These are phyloP conservation scores for Myrica gale DNA, from an alignment of 306 rosid genomes.

Conservation along the genomic window DNA sequence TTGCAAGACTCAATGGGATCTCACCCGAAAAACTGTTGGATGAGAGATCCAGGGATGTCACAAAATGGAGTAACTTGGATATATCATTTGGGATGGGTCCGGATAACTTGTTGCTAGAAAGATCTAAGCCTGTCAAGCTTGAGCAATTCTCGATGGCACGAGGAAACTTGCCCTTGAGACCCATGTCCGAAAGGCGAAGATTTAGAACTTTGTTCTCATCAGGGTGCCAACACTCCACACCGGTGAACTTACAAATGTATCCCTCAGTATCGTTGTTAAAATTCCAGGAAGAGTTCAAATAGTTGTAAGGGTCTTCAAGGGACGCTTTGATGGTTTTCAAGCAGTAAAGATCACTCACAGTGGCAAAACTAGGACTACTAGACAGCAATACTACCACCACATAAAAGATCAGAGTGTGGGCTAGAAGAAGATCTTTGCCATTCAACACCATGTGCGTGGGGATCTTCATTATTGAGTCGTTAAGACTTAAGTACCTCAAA, in stretches of 20 bases:
- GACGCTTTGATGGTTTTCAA: constrained; percentile 42
- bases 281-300: constrained; percentile 58
- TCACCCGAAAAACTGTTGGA: constrained; percentile 62
- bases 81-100: constrained; percentile 61
- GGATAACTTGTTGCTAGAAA: constrained; percentile 55
- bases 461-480: background rate
- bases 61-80: background rate
- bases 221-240: constrained; percentile 91
- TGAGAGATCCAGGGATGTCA: constrained; percentile 67
- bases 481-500: background rate
- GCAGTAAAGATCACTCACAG: constrained; percentile 58
- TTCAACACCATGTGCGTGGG: constrained; percentile 29
- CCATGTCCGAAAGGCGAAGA: constrained; percentile 57
- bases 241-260: constrained; percentile 59
- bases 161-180: constrained; percentile 79
- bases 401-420: background rate
- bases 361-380: constrained; percentile 45
- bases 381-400: constrained; percentile 37
- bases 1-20: constrained; percentile 47
- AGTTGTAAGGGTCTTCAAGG: constrained; percentile 53
- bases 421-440: constrained; percentile 31
- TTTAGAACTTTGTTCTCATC: constrained; percentile 72
- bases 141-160: constrained; percentile 49
- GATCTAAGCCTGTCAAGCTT: constrained; percentile 74
- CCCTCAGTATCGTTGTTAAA: constrained; percentile 66